Evolutionary conservation across 2,329 filamentous ascomycete species (phyloP).

Genomic region (Dothideomycetes sp.): DNA sequence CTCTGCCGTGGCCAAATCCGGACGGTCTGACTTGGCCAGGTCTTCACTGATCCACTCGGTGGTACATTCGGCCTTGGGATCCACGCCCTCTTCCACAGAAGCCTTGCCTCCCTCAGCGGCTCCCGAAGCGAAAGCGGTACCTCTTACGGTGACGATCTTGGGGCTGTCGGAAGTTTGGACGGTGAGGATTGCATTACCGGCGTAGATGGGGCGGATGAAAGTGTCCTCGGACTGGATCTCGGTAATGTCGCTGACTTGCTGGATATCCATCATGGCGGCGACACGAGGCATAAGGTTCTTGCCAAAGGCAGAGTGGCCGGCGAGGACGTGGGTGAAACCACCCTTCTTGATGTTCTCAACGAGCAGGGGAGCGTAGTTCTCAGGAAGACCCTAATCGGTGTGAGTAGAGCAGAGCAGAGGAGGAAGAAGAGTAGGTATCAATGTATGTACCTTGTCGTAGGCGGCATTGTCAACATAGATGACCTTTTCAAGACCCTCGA

Average conservation of each 20-base stretch:
- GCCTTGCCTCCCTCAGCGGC: constrained; percentile 65
- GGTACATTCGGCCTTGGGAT: constrained; percentile 64
- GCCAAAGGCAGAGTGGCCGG: constrained; percentile 87
- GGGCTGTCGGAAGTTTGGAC: constrained; percentile 79
- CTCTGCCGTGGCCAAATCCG: constrained; percentile 80
- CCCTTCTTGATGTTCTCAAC: constrained; percentile 96
- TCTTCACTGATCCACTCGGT: constrained; percentile 93
- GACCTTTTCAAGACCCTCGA: constrained; percentile 85
- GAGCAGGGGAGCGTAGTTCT: constrained; percentile 87
- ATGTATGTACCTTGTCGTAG: constrained; percentile 69
- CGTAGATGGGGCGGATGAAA: constrained; percentile 94
- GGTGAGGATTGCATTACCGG: constrained; percentile 92
- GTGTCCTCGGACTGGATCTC: constrained; percentile 77
- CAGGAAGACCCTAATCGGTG: constrained; percentile 78
- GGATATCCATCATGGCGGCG: constrained; percentile 80
- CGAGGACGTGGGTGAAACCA: constrained; percentile 84
- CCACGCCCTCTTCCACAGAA: constrained; percentile 67
- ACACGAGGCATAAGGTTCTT: constrained; percentile 91
- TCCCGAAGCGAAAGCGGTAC: constrained; percentile 78
- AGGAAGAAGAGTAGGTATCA: neutral
- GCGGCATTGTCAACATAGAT: constrained; percentile 78
- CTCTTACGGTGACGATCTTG: constrained; percentile 87
- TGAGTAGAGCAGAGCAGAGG: neutral
- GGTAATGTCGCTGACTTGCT: constrained; percentile 90
- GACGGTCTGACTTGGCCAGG: constrained; percentile 84